Percentiles rank a stretch among this genome's conserved stretches.
Conservation (phyloP, 345 rosid genomes). For the Abelmoschus esculentus region DNA sequence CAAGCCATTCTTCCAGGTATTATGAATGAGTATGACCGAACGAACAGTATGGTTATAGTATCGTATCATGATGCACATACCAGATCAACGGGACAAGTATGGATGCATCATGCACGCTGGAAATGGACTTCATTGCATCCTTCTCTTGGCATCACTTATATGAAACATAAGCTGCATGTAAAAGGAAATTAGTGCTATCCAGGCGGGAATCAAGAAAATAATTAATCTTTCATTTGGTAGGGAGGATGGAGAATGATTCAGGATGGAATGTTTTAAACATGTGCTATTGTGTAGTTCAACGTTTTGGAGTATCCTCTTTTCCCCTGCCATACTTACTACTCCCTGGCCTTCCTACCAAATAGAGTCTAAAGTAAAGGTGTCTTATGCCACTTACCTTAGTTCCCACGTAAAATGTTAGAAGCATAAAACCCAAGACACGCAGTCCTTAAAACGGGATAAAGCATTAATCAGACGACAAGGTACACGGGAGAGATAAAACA, state of each 20-base stretch:
- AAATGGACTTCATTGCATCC: constrained; percentile 13
- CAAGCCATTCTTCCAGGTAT: neutral
- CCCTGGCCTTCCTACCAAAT: neutral
- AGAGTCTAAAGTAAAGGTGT: neutral
- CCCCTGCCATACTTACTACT: no score
- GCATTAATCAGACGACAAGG: neutral
- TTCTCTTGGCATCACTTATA: constrained; percentile 39
- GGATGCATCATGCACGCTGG: constrained; percentile 21
- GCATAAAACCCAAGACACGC: constrained; percentile 51
- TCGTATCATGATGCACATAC: neutral
- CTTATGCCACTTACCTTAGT: constrained; percentile 52
- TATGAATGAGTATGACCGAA: neutral
- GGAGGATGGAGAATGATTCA: neutral
- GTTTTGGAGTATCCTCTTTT: no score
- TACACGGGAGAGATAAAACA: neutral
- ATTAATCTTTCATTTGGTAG: neutral
- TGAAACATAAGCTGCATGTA: constrained; percentile 67
- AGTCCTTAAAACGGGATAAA: constrained; percentile 36
- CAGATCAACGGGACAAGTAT: neutral
- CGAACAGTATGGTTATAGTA: neutral
- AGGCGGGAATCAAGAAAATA: neutral
- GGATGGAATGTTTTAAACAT: neutral
- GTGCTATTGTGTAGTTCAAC: neutral
- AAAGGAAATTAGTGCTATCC: neutral
- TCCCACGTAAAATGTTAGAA: constrained; percentile 60